phyloP scores from a whole-genome alignment of 2,329 filamentous ascomycete genomes.

The Aaosphaeria pasadenensis region DNA sequence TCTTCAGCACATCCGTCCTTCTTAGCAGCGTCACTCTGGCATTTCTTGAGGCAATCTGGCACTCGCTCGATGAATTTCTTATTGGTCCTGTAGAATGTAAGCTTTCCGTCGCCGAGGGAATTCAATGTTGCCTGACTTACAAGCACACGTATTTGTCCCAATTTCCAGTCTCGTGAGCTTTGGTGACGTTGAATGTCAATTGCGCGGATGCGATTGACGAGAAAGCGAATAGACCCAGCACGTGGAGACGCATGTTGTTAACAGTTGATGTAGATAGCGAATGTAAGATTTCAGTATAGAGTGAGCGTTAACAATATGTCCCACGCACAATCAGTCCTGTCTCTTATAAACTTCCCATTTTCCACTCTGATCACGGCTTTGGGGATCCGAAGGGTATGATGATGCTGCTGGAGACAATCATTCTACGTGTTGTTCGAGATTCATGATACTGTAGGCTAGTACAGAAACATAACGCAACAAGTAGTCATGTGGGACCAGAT shows the following conservation, averaged over 20 bases:
- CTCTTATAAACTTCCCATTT: no score
- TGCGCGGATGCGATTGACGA: constrained; percentile 7
- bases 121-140: constrained; percentile 6
- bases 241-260: not conserved
- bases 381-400: no score
- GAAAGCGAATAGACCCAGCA: not conserved
- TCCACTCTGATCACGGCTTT: no score
- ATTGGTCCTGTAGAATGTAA: not conserved
- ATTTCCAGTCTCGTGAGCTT: constrained; percentile 12
- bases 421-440: no score
- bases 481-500: no score
- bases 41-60: constrained; percentile 6
- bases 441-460: no score
- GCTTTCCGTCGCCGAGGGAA: no score
- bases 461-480: no score
- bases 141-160: constrained; percentile 22
- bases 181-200: constrained; percentile 20
- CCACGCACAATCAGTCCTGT: no score
- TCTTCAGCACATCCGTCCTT: constrained; percentile 18
- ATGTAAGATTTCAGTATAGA: no score
- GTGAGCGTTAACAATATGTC: no score
- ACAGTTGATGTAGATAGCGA: not conserved
- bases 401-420: no score
- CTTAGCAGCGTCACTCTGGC: constrained; percentile 15
- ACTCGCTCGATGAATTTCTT: not conserved